Percentiles rank a stretch among this genome's conserved stretches.
Evolutionary conservation across 2,329 filamentous ascomycete species (phyloP).

Genomic region (Moelleriella libera): DNA sequence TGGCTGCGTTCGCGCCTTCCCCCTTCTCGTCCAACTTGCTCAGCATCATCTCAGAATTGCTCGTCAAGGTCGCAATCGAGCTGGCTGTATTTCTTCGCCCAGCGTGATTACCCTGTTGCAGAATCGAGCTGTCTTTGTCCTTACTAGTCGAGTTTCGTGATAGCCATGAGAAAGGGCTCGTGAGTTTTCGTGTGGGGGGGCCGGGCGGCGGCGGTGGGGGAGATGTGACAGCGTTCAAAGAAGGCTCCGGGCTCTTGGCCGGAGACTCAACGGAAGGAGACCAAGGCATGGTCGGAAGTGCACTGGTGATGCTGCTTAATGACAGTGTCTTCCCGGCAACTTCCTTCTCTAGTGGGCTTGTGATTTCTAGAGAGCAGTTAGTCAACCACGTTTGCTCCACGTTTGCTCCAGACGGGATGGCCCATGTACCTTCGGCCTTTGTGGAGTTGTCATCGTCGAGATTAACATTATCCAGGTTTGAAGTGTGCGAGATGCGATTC

Average conservation of each 20-base stretch:
- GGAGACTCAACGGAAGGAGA: conserved; percentile 40
- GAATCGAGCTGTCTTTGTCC: conserved; percentile 36
- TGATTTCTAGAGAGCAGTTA: conserved; percentile 13
- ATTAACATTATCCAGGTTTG: conserved; percentile 47
- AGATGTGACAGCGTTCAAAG: conserved; percentile 15
- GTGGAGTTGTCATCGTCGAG: conserved; percentile 43
- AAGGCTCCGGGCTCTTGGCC: conserved; percentile 28
- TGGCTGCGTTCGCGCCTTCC: conserved; percentile 32
- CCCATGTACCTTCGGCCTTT: conserved; percentile 17
- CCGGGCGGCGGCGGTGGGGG: conserved; percentile 14
- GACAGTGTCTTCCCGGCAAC: conserved; percentile 42
- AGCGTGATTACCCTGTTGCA: conserved; percentile 33
- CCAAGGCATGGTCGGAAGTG: conserved; percentile 61
- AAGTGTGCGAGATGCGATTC: conserved; percentile 30
- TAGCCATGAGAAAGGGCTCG: conserved; percentile 78
- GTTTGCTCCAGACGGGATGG: background rate
- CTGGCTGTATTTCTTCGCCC: conserved; percentile 60
- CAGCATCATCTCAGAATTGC: conserved; percentile 69
- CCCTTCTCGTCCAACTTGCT: conserved; percentile 62
- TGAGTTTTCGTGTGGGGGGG: conserved; percentile 54
- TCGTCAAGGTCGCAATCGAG: conserved; percentile 64
- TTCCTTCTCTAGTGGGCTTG: conserved; percentile 20
- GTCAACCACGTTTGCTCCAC: background rate
- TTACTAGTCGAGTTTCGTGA: conserved; percentile 52
- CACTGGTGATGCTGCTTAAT: conserved; percentile 57